A percentile compares a stretch with the other conserved stretches of the same genome.
These are phyloP conservation scores for Vicia villosa DNA, from an alignment of 306 rosid species.

Conservation along the genomic window DNA sequence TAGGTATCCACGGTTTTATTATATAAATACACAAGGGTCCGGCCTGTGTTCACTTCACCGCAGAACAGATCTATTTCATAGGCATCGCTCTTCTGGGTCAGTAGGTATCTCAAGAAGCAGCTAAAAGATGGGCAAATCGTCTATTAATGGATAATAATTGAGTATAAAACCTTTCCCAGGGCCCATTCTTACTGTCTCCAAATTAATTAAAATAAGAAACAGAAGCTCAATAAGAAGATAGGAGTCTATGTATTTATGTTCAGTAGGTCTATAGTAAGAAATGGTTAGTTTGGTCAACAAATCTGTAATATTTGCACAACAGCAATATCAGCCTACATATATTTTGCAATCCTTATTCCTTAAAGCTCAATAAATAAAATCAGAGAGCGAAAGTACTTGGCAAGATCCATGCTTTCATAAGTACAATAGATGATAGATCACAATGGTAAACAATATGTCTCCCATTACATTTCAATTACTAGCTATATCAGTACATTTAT, in stretches of 20 bases:
- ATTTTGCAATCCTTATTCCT: constrained; percentile 31
- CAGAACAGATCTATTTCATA: constrained; percentile 12
- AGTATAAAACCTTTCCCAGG: constrained; percentile 16
- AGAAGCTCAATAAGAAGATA: constrained; percentile 17
- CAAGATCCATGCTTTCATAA: constrained; percentile 21
- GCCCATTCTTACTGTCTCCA: constrained; percentile 22
- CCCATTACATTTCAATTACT: constrained; percentile 29
- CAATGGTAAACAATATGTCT: constrained; percentile 24
- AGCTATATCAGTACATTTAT: constrained; percentile 24
- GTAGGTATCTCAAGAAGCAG: constrained; percentile 30
- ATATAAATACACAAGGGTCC: constrained; percentile 13
- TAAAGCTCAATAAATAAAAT: constrained; percentile 15
- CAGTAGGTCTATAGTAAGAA: constrained; percentile 17
- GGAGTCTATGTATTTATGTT: constrained; percentile 4
- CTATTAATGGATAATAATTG: background rate
- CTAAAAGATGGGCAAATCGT: constrained; percentile 18
- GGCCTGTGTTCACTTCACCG: constrained; percentile 24
- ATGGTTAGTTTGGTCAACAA: constrained; percentile 19
- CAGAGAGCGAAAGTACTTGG: background rate
- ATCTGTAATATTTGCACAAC: constrained; percentile 1
- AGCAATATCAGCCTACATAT: constrained; percentile 10
- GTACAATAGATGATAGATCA: constrained; percentile 26
- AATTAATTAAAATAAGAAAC: constrained; percentile 13
- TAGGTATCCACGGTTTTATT: constrained; percentile 15
- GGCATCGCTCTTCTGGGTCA: background rate